A percentile compares a stretch with the other conserved stretches of the same genome.
Conservation (phyloP, 495 filamentous ascomycete genomes). For the Neurospora pannonica region DNA sequence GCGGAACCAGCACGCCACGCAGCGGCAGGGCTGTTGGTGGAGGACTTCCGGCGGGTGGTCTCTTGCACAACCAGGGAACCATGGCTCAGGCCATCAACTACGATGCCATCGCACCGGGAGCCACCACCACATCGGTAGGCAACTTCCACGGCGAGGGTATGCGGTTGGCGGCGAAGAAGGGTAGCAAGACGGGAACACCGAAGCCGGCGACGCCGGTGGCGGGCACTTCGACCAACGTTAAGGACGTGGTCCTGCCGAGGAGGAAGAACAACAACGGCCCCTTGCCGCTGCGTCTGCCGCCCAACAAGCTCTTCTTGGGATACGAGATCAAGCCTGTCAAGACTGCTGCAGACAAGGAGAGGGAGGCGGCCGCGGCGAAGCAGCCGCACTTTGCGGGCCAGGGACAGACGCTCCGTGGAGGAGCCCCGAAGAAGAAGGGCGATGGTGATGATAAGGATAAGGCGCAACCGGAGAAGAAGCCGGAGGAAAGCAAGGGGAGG, state of each 20-base stretch:
- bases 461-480: constrained; percentile 24
- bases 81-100: constrained; percentile 99
- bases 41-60: constrained; percentile 57
- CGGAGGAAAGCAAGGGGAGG: constrained; percentile 20
- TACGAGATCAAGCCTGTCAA: constrained; percentile 84
- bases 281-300: constrained; percentile 74
- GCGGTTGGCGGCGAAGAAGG: constrained; percentile 69
- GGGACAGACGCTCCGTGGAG: constrained; percentile 74
- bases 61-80: constrained; percentile 71
- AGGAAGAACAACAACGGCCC: constrained; percentile 69
- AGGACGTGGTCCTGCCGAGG: constrained; percentile 25
- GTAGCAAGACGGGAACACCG: constrained; percentile 65
- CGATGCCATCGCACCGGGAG: constrained; percentile 76
- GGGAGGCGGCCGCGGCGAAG: constrained; percentile 48
- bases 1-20: constrained; percentile 55
- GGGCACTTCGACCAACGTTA: constrained; percentile 52
- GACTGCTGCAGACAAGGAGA: constrained; percentile 64
- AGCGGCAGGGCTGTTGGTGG: constrained; percentile 23
- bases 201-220: constrained; percentile 74
- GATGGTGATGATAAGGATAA: constrained; percentile 30
- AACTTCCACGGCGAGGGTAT: constrained; percentile 75
- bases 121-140: constrained; percentile 53
- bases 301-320: constrained; percentile 90
- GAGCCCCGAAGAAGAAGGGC: constrained; percentile 42
- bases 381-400: constrained; percentile 77